phyloP scores from a whole-genome alignment of 768 basidiomycete species.

The Panaeolus papilionaceus region DNA sequence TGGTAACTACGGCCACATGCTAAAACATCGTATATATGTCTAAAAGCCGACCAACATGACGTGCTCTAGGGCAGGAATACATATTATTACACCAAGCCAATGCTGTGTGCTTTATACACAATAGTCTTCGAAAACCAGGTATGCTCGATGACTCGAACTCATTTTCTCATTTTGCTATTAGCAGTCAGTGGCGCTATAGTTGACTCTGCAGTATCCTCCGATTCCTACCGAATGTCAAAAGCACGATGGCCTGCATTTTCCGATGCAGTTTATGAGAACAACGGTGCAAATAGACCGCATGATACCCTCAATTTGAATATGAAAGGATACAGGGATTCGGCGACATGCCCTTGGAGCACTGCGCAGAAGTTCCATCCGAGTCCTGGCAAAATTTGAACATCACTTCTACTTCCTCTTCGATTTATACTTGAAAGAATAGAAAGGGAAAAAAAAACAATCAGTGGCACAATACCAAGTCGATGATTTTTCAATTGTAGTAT shows the following conservation, averaged over 20 bases:
- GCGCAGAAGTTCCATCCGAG: background rate
- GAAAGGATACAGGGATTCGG: background rate
- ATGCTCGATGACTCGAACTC: background rate
- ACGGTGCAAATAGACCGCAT: background rate
- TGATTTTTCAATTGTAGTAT: background rate
- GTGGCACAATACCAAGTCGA: background rate
- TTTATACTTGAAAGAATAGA: background rate
- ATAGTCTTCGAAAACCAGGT: background rate
- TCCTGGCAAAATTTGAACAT: background rate
- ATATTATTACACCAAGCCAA: no score
- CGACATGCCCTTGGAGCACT: background rate
- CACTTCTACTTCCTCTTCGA: background rate
- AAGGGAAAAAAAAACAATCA: background rate
- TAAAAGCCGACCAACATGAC: no score
- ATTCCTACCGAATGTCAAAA: background rate
- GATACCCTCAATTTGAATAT: background rate
- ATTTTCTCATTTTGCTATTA: background rate
- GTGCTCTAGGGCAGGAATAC: no score
- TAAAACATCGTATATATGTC: no score
- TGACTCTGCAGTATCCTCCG: background rate
- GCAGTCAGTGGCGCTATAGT: background rate
- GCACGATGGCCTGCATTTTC: background rate
- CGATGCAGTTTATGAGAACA: background rate
- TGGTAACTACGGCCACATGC: no score
- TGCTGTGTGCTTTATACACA: background rate